These are phyloP conservation scores for Cucurbita maxima DNA, from an alignment of 306 rosid genomes.

Conservation along the genomic window DNA sequence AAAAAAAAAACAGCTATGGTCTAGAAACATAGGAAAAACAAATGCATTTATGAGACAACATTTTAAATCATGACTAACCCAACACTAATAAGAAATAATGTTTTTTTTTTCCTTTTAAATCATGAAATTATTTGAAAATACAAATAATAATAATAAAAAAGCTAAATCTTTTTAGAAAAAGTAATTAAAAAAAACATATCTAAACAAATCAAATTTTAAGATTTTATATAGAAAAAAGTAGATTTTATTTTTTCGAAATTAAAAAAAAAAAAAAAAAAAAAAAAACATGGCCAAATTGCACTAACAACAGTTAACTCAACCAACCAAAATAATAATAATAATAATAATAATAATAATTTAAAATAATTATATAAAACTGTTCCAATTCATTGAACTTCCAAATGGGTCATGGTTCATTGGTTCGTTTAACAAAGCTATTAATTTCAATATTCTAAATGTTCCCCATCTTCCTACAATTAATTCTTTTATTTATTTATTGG, in stretches of 20 bases:
- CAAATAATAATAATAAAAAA: background rate
- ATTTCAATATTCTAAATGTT: background rate
- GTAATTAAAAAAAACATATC: constrained; percentile 2
- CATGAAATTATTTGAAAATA: background rate
- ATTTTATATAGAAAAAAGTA: background rate
- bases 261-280: background rate
- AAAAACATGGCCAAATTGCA: background rate
- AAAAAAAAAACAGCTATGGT: too few species aligned
- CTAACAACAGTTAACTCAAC: background rate
- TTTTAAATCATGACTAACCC: background rate
- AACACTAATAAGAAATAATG: background rate
- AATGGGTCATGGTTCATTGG: background rate
- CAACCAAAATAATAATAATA: background rate
- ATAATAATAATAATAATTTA: background rate
- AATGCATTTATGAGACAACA: background rate
- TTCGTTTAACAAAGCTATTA: background rate
- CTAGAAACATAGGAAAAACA: too few species aligned
- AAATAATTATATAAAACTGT: background rate
- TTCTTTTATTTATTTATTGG: constrained; percentile 1
- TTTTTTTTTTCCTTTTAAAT: background rate
- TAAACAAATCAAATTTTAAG: background rate
- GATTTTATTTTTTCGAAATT: background rate
- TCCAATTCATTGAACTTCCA: constrained; percentile 2
- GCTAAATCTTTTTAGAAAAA: background rate
- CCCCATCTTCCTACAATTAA: background rate